These are phyloP conservation scores for Malassezia brasiliensis DNA, from an alignment of 1,284 basidiomycete genomes.

Conservation along the genomic window DNA sequence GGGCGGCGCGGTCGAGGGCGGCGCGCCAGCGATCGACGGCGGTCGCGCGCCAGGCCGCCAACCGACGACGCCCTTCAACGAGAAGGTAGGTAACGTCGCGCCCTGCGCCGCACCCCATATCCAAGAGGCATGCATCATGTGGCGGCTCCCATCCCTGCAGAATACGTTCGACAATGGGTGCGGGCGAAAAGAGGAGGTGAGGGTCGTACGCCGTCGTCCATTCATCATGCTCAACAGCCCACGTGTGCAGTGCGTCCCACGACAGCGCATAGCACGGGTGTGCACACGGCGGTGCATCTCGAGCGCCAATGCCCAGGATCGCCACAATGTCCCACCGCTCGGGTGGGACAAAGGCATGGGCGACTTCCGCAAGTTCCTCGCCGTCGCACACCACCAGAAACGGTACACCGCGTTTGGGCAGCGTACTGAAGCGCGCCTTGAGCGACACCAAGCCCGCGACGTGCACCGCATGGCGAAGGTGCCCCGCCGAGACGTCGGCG, in stretches of 20 bases:
- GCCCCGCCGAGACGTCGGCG: constrained; percentile 1
- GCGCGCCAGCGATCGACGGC: constrained; percentile 14
- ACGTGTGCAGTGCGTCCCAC: neutral
- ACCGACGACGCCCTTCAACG: neutral
- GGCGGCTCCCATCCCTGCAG: neutral
- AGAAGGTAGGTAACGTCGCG: constrained; percentile 14
- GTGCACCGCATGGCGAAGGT: constrained; percentile 9
- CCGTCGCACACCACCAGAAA: constrained; percentile 12
- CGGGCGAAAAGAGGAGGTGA: constrained; percentile 9
- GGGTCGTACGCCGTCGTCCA: neutral
- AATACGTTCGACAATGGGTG: constrained; percentile 7
- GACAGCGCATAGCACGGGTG: neutral
- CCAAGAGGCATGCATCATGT: neutral
- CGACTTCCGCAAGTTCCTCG: neutral
- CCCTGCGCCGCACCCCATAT: constrained; percentile 17
- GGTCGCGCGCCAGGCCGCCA: constrained; percentile 4
- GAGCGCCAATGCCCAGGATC: neutral
- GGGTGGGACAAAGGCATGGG: constrained; percentile 2
- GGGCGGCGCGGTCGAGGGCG: constrained; percentile 9
- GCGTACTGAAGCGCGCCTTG: constrained; percentile 14
- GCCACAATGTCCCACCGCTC: constrained; percentile 13
- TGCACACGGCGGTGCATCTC: neutral
- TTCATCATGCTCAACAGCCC: neutral
- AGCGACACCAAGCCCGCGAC: neutral
- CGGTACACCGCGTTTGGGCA: constrained; percentile 9